Evolutionary conservation across 1,284 basidiomycete species (phyloP), one percentile per base, ranked within the genome.

Genomic region (Malassezia globosa): DNA sequence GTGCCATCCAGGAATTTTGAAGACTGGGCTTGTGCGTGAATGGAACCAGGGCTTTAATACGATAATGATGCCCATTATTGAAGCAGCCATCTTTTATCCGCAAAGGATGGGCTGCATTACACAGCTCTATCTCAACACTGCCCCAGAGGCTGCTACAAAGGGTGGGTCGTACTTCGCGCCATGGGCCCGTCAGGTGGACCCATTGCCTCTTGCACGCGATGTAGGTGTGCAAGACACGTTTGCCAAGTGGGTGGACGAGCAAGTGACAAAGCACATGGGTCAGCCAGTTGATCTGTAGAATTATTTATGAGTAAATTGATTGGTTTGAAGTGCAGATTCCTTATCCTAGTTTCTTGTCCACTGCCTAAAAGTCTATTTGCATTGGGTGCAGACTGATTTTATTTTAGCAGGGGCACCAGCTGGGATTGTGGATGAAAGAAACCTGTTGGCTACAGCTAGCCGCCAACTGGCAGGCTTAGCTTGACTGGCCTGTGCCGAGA

Each of bases 91-190:
- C 6, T 21, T 46, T 4, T 51, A 51, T 1, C 58, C 60, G 2
- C 51, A 48, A 1, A 33, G 48, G 5, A 36, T 58, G n/a, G 63
- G 63, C 19, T 53, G 54, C 13, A 41, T 60, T 5, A 63, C 63
- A 0, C 59, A 62, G 49, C 46, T 66, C 8, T 63, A 58, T 48
- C 58, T 54, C 2, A 58, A 47, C 5, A 48, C 50, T 1, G 56
- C 46, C 4, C 55, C 61, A 0, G 34, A 49, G 6, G 37, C 48
- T 1, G 44, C 31, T 4, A 18, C 33, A 19, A 51, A 60, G 24
- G 44, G 56, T 24, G 61, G 56, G 2, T 37, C 35, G 7, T 66
- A 60, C 41, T 38, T 57, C 14, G 50, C 60, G 5, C 61, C 63
- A 2, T 66, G 56, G 50, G 58, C 58, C 7, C 39, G 46, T 13